Evolutionary conservation across 768 basidiomycete species (phyloP).

Genomic region (Tulasnella sp.): DNA sequence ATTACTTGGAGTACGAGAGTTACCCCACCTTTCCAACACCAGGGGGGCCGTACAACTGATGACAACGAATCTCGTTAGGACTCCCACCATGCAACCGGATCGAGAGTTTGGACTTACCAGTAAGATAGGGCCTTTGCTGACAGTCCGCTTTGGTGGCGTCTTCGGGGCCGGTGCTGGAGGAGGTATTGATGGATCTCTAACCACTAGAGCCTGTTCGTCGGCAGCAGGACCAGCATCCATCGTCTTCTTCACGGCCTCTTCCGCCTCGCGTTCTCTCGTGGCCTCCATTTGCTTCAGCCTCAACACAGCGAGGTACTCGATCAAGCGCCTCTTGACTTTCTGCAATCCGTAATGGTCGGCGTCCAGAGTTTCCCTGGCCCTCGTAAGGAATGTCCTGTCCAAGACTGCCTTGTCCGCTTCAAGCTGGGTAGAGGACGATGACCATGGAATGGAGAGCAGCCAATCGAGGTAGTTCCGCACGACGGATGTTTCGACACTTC

Average conservation of each 20-base stretch:
- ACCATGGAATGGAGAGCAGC: conserved; percentile 82
- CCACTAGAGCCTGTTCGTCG: background rate
- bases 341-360: conserved; percentile 89
- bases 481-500: conserved; percentile 88
- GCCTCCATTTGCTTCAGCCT: conserved; percentile 39
- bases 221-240: background rate
- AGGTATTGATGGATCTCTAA: background rate
- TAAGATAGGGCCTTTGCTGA: conserved; percentile 63
- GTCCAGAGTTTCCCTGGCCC: conserved; percentile 77
- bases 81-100: background rate
- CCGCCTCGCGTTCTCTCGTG: conserved; percentile 1
- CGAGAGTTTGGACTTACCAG: conserved; percentile 42
- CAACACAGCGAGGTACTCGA: conserved; percentile 89
- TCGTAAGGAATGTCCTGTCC: conserved; percentile 58
- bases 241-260: conserved; percentile 7
- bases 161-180: background rate
- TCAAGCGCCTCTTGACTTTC: conserved; percentile 84
- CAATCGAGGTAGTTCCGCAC: conserved; percentile 88
- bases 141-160: conserved; percentile 35
- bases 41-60: conserved; percentile 26
- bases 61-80: background rate
- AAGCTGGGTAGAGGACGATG: conserved; percentile 31
- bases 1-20: background rate
- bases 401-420: conserved; percentile 42
- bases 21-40: conserved; percentile 32